Evolutionary conservation across 2,329 filamentous ascomycete species (phyloP), one percentile per base, ranked within the genome.

Genomic region (Byssothecium circinans): DNA sequence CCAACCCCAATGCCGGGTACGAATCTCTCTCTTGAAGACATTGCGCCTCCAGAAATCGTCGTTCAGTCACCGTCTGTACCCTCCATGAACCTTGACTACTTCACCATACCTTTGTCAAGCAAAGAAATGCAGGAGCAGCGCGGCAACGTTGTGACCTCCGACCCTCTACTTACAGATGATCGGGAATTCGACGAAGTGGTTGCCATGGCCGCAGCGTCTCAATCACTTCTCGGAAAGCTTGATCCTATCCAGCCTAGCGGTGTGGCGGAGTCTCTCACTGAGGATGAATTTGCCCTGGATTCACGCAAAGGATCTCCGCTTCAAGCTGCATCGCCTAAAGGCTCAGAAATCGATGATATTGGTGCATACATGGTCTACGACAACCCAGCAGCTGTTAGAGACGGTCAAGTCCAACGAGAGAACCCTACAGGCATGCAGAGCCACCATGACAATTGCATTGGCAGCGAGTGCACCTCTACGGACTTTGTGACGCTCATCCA

Each of bases 1-100:
- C 53, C 52, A 8, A 65, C 56, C 6, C 59, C 60, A 12, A 56
- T 64, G 48, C 61, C 61, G 17, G 60, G 60, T 30, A 63, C 58
- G 3, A 64, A 61, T 8, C 34, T 62, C 27, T 27, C 57, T 11
- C 43, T 62, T 35, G 57, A 47, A 14, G 55, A 54, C 7, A 14
- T 56, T 11, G 37, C 38, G 20, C 23, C 50, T 25, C 48, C 49
- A 6, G 43, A 44, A 2, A 54, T 55, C 41, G 36, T 49, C 8
- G 34, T 53, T 18, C 38, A 49, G 7, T 45, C 43, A 4, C 52
- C 49, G 18, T 40, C 42, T 2, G 25, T 44, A 11, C 29, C 42
- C 6, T 30, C 39, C 2, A 33, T 32, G 10, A 6, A 3, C 20
- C 32, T 14, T 25, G 49, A 40, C 33, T 61, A 62, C 37, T 62